Evolutionary conservation across 2,329 filamentous ascomycete species (phyloP), one percentile per base, ranked within the genome.

Genomic region (Hymenoscyphus infarciens): DNA sequence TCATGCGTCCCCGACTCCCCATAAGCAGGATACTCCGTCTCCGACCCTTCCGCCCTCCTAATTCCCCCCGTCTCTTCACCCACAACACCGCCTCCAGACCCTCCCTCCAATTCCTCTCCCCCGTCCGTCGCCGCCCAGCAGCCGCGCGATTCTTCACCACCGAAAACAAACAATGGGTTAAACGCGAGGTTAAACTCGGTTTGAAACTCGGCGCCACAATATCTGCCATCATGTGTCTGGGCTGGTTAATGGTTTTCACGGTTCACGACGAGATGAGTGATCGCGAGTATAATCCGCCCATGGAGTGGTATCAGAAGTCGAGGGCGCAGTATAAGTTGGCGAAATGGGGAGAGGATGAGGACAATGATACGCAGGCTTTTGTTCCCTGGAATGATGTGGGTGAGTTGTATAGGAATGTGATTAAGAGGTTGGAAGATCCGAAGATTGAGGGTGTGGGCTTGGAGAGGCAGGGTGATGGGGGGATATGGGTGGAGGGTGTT

Each of bases 141-240:
- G 83, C 84, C 2, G 83, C 84, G 3, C 88, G 93, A 59, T 84
- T 90, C 65, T 83, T 96, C 64, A 92, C 90, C n/a, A 96, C 91
- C 0, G 88, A 92, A 73, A 86, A 86, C 66, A 88, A 86, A 67
- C 78, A 80, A 66, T 91, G 87, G 79, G 79, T 93, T 63, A 87
- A 84, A 66, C 82, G 89, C 66, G 89, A 94, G 70, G 80, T 91
- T 56, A 85, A 85, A 70, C 81, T 89, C 33, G 88, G 87, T 49
- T 78, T 87, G 35, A 90, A 90, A 67, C 91, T 86, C 74, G 87
- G 83, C 0, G 70, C 82, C n/a, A 81, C 84, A 31, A 75, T 90
- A 49, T 93, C 87, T 81, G 82, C 86, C 15, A 82, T 87, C 49
- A 75, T 87, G 7, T 77, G 82, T 54, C 82, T 88, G 63, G 75